These are phyloP conservation scores for Colletotrichum nymphaeae DNA, from an alignment of 2,329 filamentous ascomycete species.

Conservation along the genomic window DNA sequence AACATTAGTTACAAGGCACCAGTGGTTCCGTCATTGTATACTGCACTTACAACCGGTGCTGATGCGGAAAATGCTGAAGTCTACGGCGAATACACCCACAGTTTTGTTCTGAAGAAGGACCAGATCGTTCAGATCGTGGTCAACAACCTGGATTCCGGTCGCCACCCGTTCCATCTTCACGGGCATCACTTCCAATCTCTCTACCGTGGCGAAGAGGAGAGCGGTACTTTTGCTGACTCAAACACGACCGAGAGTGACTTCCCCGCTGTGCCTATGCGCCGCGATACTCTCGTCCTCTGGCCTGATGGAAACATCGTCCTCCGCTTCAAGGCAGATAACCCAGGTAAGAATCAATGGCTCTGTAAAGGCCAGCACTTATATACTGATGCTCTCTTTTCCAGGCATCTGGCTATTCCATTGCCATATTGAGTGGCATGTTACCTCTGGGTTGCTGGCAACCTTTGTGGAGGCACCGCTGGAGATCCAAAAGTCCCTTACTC, in stretches of 20 bases:
- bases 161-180: slow-evolving; percentile 83
- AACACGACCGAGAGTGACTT: slow-evolving; percentile 59
- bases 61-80: slow-evolving; percentile 67
- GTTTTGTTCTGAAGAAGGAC: slow-evolving; percentile 75
- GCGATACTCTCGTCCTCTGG: slow-evolving; percentile 75
- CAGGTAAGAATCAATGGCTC: slow-evolving; percentile 52
- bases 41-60: slow-evolving; percentile 74
- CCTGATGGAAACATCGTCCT: slow-evolving; percentile 77
- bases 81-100: slow-evolving; percentile 75
- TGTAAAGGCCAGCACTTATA: no score
- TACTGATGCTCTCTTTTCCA: slow-evolving; percentile 29
- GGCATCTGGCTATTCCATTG: slow-evolving; percentile 81
- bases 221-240: slow-evolving; percentile 63
- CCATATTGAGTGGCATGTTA: slow-evolving; percentile 83
- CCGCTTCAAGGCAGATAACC: slow-evolving; percentile 74
- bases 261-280: slow-evolving; percentile 68
- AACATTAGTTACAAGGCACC: slow-evolving; percentile 80
- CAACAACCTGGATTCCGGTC: slow-evolving; percentile 78
- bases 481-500: slow-evolving; percentile 68
- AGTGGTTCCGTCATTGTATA: slow-evolving; percentile 85
- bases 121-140: slow-evolving; percentile 79
- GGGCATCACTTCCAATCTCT: slow-evolving; percentile 80
- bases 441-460: slow-evolving; percentile 73
- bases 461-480: slow-evolving; percentile 72
- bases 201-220: slow-evolving; percentile 68